Base-by-base conservation (phyloP, 1,284 basidiomycete species). In the Entoloma clypeatum region DNA sequence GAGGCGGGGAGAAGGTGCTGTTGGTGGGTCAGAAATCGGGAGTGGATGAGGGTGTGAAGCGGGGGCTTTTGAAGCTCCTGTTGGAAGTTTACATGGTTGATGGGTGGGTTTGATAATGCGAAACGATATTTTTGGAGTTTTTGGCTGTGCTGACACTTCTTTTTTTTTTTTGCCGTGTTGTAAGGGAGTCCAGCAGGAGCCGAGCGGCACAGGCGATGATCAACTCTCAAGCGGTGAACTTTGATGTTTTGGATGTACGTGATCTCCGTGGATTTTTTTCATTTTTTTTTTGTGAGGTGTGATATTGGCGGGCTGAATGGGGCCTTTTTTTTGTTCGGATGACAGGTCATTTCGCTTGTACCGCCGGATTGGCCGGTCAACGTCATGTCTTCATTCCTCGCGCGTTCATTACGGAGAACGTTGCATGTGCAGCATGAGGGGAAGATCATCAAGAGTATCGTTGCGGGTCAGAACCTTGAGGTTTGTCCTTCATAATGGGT, bases 21-120 rank as follows among this genome's bases (percentile, higher is more conserved):
- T n/a, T 62, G 40, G 39, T 55, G 22, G 58, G 57, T 22, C 56
- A 62, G 51, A 70, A 62, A 34, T 42, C 44, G 9, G 22, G 7
- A 17, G 29, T 74, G 5, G 73, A 80, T 36, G 74, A 77, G n/a
- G 68, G 65, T 11, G 60, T 72, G 42, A 79, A 77, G 61, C 72
- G 71, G 53, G 68, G 71, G 14, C 61, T 93, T 49, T 61, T 92
- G 51, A 78, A 74, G 61, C 73, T 81, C 26, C 60, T 94, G 21
- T 59, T 94, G 43, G 79, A 86, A 57, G 84, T 92, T 7, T 92
- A 92, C 59, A 83, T 92, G 81, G 69, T 67, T 33, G 77, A 81
- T 38, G 78, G 77, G 82, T 85, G 52, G 43, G 79, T 69, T n/a
- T n/a, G n/a, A n/a, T n/a, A n/a, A n/a, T n/a, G n/a, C n/a, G n/a